A percentile compares a stretch with the other conserved stretches of the same genome.
These are phyloP conservation scores for Dalechampia spathulata DNA, from an alignment of 441 rosid species.

Conservation along the genomic window DNA sequence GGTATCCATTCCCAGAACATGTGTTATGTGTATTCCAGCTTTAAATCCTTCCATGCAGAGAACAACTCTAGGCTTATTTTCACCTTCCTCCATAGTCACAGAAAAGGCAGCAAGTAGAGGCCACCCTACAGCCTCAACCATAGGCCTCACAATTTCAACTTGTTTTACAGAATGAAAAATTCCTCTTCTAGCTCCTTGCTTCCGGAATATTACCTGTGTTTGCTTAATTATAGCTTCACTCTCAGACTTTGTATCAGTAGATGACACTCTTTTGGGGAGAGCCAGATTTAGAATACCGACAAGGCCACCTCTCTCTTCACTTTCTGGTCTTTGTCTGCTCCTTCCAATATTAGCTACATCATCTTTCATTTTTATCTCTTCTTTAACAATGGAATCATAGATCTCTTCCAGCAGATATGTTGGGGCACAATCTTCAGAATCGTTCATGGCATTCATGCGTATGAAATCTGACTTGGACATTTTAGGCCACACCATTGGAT, in stretches of 20 bases:
- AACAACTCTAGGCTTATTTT: constrained; percentile 81
- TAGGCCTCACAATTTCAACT: constrained; percentile 85
- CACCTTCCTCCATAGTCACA: constrained; percentile 99
- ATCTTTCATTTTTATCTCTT: constrained; percentile 96
- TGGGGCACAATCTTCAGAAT: constrained; percentile 87
- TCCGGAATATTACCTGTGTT: constrained; percentile 91
- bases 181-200: constrained; percentile 87
- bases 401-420: constrained; percentile 86
- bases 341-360: constrained; percentile 51
- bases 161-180: constrained; percentile 72
- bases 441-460: constrained; percentile 76
- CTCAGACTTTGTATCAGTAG: constrained; percentile 76
- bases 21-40: constrained; percentile 92
- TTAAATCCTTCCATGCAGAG: constrained; percentile 99
- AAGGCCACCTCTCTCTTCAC: constrained; percentile 90
- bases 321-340: constrained; percentile 68
- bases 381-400: constrained; percentile 93
- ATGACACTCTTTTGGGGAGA: constrained; percentile 70
- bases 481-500: constrained; percentile 98
- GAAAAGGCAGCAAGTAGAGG: constrained; percentile 97
- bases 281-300: constrained; percentile 92
- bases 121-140: constrained; percentile 99
- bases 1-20: constrained; percentile 98
- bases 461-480: constrained; percentile 95
- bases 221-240: constrained; percentile 85